Evolutionary conservation across 257 asterid species (phyloP).

Genomic region (Nicotiana undulata): DNA sequence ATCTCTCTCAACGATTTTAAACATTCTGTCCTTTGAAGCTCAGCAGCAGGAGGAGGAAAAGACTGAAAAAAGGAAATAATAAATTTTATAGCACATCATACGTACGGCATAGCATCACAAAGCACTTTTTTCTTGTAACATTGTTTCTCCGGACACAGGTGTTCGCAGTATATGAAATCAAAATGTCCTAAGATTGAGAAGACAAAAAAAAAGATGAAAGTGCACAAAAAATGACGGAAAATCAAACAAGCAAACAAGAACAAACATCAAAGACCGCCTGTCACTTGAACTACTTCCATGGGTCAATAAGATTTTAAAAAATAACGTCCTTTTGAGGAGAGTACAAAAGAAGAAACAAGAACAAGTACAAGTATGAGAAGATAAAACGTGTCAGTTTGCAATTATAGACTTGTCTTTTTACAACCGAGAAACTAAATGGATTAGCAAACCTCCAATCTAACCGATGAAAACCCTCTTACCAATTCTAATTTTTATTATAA

Average conservation of each 20-base stretch:
- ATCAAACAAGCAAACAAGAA: background rate
- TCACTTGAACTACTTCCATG: background rate
- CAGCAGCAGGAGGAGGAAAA: conserved; percentile 81
- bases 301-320: background rate
- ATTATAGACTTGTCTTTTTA: background rate
- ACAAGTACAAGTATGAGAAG: background rate
- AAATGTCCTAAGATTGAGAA: background rate
- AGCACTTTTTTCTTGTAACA: background rate
- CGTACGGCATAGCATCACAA: conserved; percentile 6
- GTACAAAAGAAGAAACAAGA: background rate
- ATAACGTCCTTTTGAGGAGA: background rate
- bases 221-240: background rate
- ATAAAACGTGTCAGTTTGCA: background rate
- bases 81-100: conserved; percentile 14
- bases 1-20: conserved; percentile 80
- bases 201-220: background rate
- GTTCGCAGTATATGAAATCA: background rate
- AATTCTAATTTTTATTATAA: background rate
- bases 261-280: background rate
- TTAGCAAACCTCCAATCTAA: background rate
- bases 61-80: conserved; percentile 42
- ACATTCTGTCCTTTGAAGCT: conserved; percentile 84
- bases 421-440: background rate
- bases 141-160: background rate
- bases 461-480: background rate